Evolutionary conservation across 2,329 filamentous ascomycete species (phyloP), one percentile per base, ranked within the genome.

Genomic region (Pseudocercospora pini-densiflorae): DNA sequence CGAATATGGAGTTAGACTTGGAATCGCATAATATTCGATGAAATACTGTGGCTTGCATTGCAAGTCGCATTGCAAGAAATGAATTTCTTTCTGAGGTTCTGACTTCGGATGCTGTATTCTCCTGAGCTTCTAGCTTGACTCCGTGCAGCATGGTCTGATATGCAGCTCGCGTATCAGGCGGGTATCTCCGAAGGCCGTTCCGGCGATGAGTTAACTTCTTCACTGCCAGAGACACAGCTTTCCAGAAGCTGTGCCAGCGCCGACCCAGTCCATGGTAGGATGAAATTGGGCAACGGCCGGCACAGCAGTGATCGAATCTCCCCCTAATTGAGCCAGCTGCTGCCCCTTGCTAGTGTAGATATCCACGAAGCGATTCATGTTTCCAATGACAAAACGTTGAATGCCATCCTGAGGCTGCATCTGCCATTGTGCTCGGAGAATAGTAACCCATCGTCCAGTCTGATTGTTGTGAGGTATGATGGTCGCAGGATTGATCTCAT

Each of bases 231-330:
- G 81, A 78, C 92, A 96, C 27, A 98, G 79, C 80, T 98, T 98
- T 1, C 95, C 95, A 76, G 92, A 97, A 0, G 92, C 93, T 0
- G 92, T 98, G 0, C 93, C 95, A 1, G 92, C 94, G 0, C 92
- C 94, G 40, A 99, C 90, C 95, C 95, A 99, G 75, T 97, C 91
- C 70, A 88, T 84, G 0, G 87, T 92, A 0, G 92, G 91, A 78
- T 99, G 95, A 73, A 98, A 95, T 59, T 94, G 91, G 0, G 93
- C 92, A 0, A 97, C 95, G 0, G 95, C 92, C 2, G 95, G 95
- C 3, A 99, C 95, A 6, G 95, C 95, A 0, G 93, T 97, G 72
- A 99, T 97, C 0, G 91, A 92, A 0, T 97, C 93, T 0, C 93
- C 93, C 1, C 90, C 93, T 0, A 97, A 79, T 78, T 98, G 94